Evolutionary conservation across 768 basidiomycete species (phyloP).

Genomic region (Trametes meyenii): DNA sequence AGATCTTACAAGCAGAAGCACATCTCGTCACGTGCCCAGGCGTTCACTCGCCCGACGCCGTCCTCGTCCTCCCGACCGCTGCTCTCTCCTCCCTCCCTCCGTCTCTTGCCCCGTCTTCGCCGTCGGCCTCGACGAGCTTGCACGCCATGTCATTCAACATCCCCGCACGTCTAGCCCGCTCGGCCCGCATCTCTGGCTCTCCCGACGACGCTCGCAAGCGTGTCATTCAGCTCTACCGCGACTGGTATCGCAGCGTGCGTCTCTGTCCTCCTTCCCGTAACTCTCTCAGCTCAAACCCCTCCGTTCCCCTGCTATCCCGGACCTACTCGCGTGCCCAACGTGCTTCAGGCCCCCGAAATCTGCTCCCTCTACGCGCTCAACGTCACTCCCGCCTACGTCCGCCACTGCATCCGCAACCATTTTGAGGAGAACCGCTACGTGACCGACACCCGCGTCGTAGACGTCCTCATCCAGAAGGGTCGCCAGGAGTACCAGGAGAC

Average conservation of each 20-base stretch:
- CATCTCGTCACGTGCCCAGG: conserved; percentile 5
- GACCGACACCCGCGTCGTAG: conserved; percentile 79
- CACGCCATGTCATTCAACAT: conserved; percentile 70
- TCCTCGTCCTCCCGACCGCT: neutral
- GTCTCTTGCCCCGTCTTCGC: neutral
- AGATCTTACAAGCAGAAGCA: neutral
- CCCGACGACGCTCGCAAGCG: conserved; percentile 66
- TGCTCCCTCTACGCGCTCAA: conserved; percentile 79
- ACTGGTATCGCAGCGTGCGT: conserved; percentile 92
- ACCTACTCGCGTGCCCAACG: neutral
- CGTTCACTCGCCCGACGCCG: conserved; percentile 9
- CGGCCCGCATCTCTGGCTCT: conserved; percentile 59
- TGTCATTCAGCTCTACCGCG: conserved; percentile 80
- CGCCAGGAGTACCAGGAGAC: conserved; percentile 92
- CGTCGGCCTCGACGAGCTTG: neutral
- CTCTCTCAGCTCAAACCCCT: conserved; percentile 3
- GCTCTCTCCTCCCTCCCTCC: neutral
- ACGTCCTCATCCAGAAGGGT: conserved; percentile 83
- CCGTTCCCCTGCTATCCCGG: neutral
- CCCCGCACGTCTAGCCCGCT: conserved; percentile 82
- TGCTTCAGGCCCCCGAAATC: conserved; percentile 85
- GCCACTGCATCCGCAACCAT: conserved; percentile 79
- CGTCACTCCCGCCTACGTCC: conserved; percentile 74
- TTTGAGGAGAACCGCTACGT: conserved; percentile 88
- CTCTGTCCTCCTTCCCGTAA: conserved; percentile 11